These are phyloP conservation scores for Parasitella parasitica DNA, from an alignment of 371 early-diverging fungal genomes.

Conservation along the genomic window DNA sequence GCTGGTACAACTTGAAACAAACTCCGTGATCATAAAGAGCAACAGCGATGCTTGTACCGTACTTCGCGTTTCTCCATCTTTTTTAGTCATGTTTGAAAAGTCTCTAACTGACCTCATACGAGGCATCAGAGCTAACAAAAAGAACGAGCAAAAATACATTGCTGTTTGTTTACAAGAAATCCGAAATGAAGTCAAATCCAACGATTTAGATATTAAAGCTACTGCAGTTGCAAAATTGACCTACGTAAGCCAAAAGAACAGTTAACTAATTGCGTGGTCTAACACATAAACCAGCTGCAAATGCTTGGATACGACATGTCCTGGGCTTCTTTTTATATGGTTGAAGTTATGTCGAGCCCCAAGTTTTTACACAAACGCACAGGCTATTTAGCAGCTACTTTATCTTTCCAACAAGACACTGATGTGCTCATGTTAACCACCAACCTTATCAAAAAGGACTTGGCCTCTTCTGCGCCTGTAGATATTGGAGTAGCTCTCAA, in stretches of 20 bases:
- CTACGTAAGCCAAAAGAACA: constrained; percentile 55
- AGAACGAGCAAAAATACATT: constrained; percentile 87
- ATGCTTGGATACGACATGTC: constrained; percentile 97
- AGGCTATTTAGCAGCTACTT: constrained; percentile 91
- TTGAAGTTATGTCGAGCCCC: constrained; percentile 96
- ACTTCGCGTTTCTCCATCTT: background rate
- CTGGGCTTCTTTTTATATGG: constrained; percentile 95
- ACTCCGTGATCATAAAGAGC: too few species aligned
- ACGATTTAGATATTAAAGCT: constrained; percentile 85
- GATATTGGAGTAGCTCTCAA: constrained; percentile 91
- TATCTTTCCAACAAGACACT: constrained; percentile 90
- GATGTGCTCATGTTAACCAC: constrained; percentile 96
- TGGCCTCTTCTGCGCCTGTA: constrained; percentile 74
- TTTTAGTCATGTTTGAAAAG: constrained; percentile 74
- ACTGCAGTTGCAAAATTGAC: constrained; percentile 87
- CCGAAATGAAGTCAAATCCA: constrained; percentile 81
- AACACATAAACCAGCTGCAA: constrained; percentile 67
- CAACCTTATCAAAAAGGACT: constrained; percentile 95
- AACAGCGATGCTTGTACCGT: too few species aligned
- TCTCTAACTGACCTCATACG: constrained; percentile 87
- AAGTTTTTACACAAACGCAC: constrained; percentile 83
- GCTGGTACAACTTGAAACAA: too few species aligned
- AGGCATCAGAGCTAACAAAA: constrained; percentile 92
- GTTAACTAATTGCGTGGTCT: background rate
- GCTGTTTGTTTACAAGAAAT: constrained; percentile 83